Percentiles rank a stretch among this genome's conserved stretches.
Conservation (phyloP, 2,329 filamentous ascomycete species). For the Fonsecaea pedrosoi region DNA sequence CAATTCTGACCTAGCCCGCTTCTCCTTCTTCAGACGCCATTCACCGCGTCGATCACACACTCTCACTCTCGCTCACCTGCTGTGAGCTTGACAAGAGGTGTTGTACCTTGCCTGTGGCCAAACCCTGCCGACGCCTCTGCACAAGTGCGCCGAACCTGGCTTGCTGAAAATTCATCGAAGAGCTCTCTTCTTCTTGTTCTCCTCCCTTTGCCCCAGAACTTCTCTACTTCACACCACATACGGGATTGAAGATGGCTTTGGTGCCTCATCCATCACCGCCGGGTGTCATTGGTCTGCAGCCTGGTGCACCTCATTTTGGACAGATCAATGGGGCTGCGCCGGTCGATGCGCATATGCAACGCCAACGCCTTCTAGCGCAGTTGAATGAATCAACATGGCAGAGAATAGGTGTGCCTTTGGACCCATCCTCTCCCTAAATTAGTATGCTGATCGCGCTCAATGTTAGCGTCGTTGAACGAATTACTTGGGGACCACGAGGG, state of each 20-base stretch:
- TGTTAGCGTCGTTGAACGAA: constrained; percentile 80
- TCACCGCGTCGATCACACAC: neutral
- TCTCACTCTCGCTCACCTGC: neutral
- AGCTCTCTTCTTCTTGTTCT: neutral
- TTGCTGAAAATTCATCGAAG: neutral
- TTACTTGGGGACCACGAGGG: constrained; percentile 86
- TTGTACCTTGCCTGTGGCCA: neutral
- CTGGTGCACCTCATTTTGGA: constrained; percentile 50
- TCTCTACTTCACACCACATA: neutral
- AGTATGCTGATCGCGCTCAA: constrained; percentile 26
- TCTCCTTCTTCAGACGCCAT: neutral
- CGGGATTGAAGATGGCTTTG: constrained; percentile 28
- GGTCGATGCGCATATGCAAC: constrained; percentile 50
- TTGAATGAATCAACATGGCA: constrained; percentile 92
- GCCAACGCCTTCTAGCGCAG: constrained; percentile 70
- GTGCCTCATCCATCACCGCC: constrained; percentile 37
- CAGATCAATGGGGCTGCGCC: constrained; percentile 56
- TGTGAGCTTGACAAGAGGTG: neutral
- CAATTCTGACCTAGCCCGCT: neutral
- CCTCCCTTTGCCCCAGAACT: neutral
- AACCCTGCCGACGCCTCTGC: neutral
- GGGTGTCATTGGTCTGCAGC: constrained; percentile 34
- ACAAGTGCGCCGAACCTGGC: neutral
- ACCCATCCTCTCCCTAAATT: neutral
- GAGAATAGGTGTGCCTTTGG: constrained; percentile 76